These are phyloP conservation scores for Rhizopogon roseolus DNA, from an alignment of 768 basidiomycete species.

Conservation along the genomic window DNA sequence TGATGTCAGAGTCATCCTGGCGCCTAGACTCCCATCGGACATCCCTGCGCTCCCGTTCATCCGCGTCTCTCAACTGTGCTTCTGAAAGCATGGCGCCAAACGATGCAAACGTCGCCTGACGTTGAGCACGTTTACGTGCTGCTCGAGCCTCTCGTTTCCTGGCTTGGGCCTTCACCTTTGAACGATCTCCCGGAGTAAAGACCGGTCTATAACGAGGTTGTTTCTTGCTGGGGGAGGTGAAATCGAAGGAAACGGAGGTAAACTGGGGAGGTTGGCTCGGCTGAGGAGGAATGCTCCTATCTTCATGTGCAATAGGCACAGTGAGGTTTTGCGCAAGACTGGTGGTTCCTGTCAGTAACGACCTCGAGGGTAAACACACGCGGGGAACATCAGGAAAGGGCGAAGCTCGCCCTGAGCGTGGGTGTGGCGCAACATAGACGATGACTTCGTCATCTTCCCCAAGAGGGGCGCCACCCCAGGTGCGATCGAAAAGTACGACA, in stretches of 20 bases:
- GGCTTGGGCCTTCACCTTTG: slow-evolving; percentile 20
- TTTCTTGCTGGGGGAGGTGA: slow-evolving; percentile 3
- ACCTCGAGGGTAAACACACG: slow-evolving; percentile 15
- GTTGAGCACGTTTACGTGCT: slow-evolving; percentile 17
- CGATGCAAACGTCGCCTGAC: slow-evolving; percentile 34
- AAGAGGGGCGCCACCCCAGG: slow-evolving; percentile 11
- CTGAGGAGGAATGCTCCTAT: background rate
- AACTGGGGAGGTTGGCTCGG: slow-evolving; percentile 14
- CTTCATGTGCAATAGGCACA: background rate
- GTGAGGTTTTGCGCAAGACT: slow-evolving; percentile 1
- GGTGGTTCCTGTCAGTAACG: slow-evolving; percentile 19
- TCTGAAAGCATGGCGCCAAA: slow-evolving; percentile 56
- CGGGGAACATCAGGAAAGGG: slow-evolving; percentile 10
- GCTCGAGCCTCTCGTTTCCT: slow-evolving; percentile 13
- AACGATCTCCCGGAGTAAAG: slow-evolving; percentile 19
- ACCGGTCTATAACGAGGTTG: slow-evolving; percentile 25
- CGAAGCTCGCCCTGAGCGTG: slow-evolving; percentile 31
- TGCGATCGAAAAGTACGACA: slow-evolving; percentile 17
- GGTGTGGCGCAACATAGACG: slow-evolving; percentile 75
- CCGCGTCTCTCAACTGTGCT: slow-evolving; percentile 36
- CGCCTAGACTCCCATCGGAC: slow-evolving; percentile 47
- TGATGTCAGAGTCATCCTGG: slow-evolving; percentile 61
- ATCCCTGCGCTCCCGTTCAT: slow-evolving; percentile 26
- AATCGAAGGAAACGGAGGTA: slow-evolving; percentile 22
- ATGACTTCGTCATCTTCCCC: slow-evolving; percentile 62